Percentiles rank a stretch among this genome's conserved stretches.
These are phyloP conservation scores for Aegilops longissima DNA, from an alignment of 176 grass and related monocot genomes.

Conservation along the genomic window DNA sequence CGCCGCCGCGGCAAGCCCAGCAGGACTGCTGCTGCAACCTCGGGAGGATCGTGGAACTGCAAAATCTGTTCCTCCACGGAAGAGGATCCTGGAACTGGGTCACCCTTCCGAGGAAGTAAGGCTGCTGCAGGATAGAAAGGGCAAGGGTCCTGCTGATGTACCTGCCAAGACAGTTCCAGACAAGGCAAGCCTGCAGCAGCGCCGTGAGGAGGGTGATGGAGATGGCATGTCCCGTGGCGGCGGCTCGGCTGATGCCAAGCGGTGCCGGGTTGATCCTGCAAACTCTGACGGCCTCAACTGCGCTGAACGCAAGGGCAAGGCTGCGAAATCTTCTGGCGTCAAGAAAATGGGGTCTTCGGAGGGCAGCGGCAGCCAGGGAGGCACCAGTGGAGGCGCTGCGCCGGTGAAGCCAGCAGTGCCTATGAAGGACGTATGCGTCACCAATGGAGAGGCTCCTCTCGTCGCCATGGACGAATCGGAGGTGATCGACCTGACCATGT, in stretches of 20 bases:
- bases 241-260: background rate
- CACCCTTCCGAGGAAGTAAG: background rate
- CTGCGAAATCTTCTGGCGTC: constrained; percentile 9
- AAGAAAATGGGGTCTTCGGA: background rate
- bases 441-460: constrained; percentile 25
- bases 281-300: constrained; percentile 36
- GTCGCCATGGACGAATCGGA: background rate
- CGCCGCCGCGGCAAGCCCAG: background rate
- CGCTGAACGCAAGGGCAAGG: constrained; percentile 49
- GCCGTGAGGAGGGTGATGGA: background rate
- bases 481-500: constrained; percentile 38
- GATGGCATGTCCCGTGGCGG: background rate
- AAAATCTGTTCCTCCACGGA: background rate
- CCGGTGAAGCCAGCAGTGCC: constrained; percentile 26
- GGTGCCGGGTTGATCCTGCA: background rate
- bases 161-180: background rate
- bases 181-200: background rate
- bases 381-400: background rate
- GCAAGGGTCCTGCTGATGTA: background rate
- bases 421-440: constrained; percentile 40
- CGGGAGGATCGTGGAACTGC: background rate
- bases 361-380: background rate
- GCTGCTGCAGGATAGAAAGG: background rate
- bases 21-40: background rate
- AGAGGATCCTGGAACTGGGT: background rate